Conservation (phyloP, 163 green algal genomes). For the Prototheca wickerhamii region DNA sequence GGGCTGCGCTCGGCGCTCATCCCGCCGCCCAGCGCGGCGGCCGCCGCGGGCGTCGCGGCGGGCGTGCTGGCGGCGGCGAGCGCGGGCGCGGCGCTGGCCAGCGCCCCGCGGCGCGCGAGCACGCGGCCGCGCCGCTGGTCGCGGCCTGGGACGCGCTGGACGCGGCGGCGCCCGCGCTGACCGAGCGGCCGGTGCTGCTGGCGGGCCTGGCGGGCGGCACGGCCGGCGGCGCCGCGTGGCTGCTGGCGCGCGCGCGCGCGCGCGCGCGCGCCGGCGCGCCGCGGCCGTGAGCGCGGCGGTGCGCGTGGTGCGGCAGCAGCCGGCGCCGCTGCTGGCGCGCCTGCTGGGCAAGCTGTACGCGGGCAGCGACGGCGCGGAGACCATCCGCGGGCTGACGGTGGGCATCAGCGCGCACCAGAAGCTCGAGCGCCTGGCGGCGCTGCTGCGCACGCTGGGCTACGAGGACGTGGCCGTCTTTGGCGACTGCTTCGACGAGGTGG, state of each 20-base stretch:
- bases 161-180: conserved; percentile 29
- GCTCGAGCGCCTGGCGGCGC: conserved; percentile 67
- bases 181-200: conserved; percentile 28
- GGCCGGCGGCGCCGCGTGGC: conserved; percentile 10
- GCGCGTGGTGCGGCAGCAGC: conserved; percentile 58
- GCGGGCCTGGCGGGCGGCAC: conserved; percentile 6
- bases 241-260: conserved; percentile 11
- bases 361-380: conserved; percentile 55
- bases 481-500: conserved; percentile 83
- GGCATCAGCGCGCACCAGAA: conserved; percentile 79
- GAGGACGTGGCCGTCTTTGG: conserved; percentile 80
- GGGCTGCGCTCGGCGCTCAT: conserved; percentile 48
- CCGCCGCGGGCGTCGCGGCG: conserved; percentile 8
- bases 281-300: conserved; percentile 27
- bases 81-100: background rate
- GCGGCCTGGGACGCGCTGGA: conserved; percentile 5
- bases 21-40: conserved; percentile 20
- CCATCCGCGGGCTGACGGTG: conserved; percentile 57
- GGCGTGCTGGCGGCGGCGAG: conserved; percentile 1
- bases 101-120: conserved; percentile 2
- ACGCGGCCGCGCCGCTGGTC: conserved; percentile 1
- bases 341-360: conserved; percentile 56
- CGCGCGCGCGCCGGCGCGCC: conserved; percentile 32
- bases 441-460: conserved; percentile 70
- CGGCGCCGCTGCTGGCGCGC: conserved; percentile 36